These are phyloP conservation scores for Magnaporthiopsis poae DNA, from an alignment of 2,329 filamentous ascomycete genomes.

Conservation along the genomic window DNA sequence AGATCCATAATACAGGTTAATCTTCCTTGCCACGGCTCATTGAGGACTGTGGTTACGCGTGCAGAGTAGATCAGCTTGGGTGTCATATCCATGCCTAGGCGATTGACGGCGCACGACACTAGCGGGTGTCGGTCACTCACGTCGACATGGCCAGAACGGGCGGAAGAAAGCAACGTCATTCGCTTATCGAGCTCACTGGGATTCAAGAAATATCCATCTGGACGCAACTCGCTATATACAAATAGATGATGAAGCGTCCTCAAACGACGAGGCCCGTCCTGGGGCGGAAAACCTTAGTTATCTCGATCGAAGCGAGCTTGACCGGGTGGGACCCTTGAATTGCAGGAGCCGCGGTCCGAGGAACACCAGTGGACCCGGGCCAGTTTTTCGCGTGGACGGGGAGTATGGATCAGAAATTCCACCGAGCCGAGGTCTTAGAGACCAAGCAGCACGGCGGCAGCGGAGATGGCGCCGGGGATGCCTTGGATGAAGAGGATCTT, in stretches of 20 bases:
- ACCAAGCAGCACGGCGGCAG: conserved; percentile 19
- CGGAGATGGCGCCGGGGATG: conserved; percentile 24
- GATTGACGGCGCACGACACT: too few species aligned
- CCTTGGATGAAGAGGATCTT: conserved; percentile 36
- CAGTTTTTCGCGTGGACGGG: not conserved
- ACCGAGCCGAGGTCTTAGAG: not conserved
- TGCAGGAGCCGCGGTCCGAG: not conserved
- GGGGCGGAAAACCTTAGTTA: not conserved
- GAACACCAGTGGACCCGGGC: not conserved
- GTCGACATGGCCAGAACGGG: not conserved
- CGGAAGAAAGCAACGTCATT: not conserved
- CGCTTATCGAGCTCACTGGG: not conserved
- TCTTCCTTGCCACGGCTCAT: too few species aligned
- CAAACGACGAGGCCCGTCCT: not conserved
- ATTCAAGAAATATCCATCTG: not conserved
- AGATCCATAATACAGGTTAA: too few species aligned
- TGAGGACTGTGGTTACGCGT: too few species aligned
- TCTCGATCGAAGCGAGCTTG: not conserved
- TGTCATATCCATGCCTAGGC: too few species aligned
- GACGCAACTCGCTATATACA: not conserved
- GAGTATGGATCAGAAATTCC: not conserved
- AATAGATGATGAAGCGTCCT: not conserved
- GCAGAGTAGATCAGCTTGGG: too few species aligned
- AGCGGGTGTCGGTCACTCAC: not conserved
- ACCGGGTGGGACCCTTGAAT: too few species aligned